Base-by-base conservation (phyloP, 306 rosid species). In the Sicyos baderoa region DNA sequence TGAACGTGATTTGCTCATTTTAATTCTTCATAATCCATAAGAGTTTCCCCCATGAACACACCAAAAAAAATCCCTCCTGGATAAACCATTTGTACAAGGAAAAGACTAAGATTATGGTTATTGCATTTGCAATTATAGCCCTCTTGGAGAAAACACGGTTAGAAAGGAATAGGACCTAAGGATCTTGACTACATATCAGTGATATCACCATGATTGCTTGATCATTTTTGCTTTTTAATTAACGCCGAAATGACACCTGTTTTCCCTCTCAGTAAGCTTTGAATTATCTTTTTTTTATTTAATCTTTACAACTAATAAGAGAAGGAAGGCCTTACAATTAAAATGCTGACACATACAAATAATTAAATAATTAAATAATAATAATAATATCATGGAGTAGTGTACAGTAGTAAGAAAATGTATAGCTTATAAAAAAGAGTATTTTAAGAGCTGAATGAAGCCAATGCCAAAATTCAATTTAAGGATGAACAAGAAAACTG, bases 401-500 rank as follows among this genome's bases (percentile, higher is more conserved):
- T 7, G 47, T 21, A 64, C 21, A 18, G 32, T 42, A 64, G 50
- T 19, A 40, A 10, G 19, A 44, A 42, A 42, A 42, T 42, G 1
- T 63, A 63, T 40, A 63, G 52, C 70, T 9, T 42, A 42, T 25
- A 17, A 64, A 64, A 13, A 44, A 12, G 54, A 48, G 59, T 0
- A 27, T 52, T 16, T 32, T 25, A 29, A 51, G 72, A 68, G 25
- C 42, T 49, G 16, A 25, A 50, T 50, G 25, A 68, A 48, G 16
- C 72, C 67, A 61, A 61, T 17, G 8, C 49, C 22, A 17, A 61
- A 37, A 35, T 9, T 37, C 50, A 59, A n/a, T 61, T 35, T 27
- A 4, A 27, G 50, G 59, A 51, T 51, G 44, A 15, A 18, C 52
- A n/a, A 27, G 48, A 32, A 69, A 56, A 63, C 74, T 70, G 9